Base-by-base conservation (phyloP, 371 early-diverging fungal genomes). In the Haplosporangium sp. region DNA sequence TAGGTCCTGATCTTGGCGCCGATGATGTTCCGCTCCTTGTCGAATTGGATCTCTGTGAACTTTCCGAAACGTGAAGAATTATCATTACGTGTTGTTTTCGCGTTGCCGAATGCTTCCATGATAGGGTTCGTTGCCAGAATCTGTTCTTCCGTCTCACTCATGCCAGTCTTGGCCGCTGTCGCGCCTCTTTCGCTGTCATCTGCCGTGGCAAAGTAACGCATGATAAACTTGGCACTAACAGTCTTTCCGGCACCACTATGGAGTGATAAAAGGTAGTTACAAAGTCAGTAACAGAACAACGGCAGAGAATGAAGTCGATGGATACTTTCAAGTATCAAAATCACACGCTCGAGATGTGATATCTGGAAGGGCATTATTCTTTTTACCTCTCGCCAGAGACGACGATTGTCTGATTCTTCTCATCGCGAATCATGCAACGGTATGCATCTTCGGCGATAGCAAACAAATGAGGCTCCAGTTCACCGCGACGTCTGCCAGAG, bases 81-180 rank as follows among this genome's bases (percentile, higher is more conserved):
- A 84, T 99, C 96, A 84, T 99, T 99, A 80, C 98, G 87, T 7
- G 96, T 95, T n/a, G 99, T 99, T 82, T 99, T 98, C 53, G 99
- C 97, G 87, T 99, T 99, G 81, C 99, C 99, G 84, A 99, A 99
- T 21, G 98, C 94, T 89, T 99, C 99, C 86, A 99, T 92, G 81
- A 99, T 95, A 18, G 99, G 98, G 83, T 99, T 98, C 52, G 99
- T 96, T 14, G 98, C 92, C 85, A 94, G 77, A 67, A 94, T 92
- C 83, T 92, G 92, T 62, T 92, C 90, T 77, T 95, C 94, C 0
- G 93, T 92, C 65, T 90, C 90, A 58, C 92, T 92, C 87, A 92
- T 89, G 6, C 87, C 86, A 36, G 81, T 57, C 48, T 60, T 61
- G 56, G 55, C 21, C 10, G 54, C 43, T 16, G 52, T 46, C 10